Conservation (phyloP, 768 basidiomycete species). For the Kwoniella bestiolae region DNA sequence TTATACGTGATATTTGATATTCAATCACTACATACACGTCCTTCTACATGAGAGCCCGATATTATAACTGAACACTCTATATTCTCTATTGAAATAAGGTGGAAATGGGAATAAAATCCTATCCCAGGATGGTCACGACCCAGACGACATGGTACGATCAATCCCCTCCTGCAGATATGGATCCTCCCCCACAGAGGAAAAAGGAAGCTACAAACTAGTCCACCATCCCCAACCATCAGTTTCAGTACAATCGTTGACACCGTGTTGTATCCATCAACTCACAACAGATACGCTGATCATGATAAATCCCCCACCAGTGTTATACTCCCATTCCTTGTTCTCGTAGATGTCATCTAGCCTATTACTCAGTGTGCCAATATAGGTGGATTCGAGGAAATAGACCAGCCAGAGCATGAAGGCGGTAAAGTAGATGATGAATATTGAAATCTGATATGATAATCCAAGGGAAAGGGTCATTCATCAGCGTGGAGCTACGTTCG, state of each 20-base stretch:
- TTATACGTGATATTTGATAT: too few species aligned
- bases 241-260: too few species aligned
- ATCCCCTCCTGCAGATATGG: neutral
- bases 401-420: constrained; percentile 12
- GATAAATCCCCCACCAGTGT: neutral
- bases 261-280: too few species aligned
- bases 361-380: constrained; percentile 1
- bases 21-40: too few species aligned
- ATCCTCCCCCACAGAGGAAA: constrained; percentile 3
- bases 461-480: too few species aligned
- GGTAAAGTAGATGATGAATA: neutral
- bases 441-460: neutral
- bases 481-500: too few species aligned
- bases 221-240: neutral
- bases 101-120: too few species aligned
- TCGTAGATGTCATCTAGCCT: constrained; percentile 6
- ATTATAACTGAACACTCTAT: too few species aligned
- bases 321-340: neutral
- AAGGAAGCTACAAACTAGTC: neutral
- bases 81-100: too few species aligned
- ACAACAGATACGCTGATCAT: neutral
- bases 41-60: too few species aligned
- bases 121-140: too few species aligned
- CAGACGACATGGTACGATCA: neutral
- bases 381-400: constrained; percentile 10